These are phyloP conservation scores for Flaveria ramosissima DNA, from an alignment of 129 eudicot species.

Conservation along the genomic window DNA sequence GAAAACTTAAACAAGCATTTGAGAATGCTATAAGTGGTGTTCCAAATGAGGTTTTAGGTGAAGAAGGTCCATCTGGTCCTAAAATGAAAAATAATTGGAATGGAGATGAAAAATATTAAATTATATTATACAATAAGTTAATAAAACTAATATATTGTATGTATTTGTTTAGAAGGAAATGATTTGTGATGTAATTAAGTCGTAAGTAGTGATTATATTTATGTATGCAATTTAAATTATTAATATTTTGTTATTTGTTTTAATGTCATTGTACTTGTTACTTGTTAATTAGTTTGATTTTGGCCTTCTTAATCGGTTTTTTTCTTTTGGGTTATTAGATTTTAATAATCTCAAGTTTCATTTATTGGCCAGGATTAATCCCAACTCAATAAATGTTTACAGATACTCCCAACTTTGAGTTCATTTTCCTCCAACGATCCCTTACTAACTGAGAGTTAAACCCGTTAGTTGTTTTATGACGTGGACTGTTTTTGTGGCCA, in stretches of 20 bases:
- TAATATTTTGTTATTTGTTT: not conserved
- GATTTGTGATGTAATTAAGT: not conserved
- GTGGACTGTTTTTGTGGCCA: too few relatives aligned
- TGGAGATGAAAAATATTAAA: conserved; percentile 59
- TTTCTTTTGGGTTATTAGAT: too few relatives aligned
- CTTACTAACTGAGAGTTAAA: too few relatives aligned
- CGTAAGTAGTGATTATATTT: not conserved
- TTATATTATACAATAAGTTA: conserved; percentile 1
- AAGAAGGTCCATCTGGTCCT: conserved; percentile 46
- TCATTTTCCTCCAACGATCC: too few relatives aligned
- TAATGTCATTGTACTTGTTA: not conserved
- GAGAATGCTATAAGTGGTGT: conserved; percentile 31
- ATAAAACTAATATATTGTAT: not conserved
- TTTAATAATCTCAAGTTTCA: too few relatives aligned
- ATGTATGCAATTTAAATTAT: too few relatives aligned
- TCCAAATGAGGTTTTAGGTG: conserved; percentile 40
- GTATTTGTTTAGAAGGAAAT: not conserved
- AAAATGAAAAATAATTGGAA: conserved; percentile 44
- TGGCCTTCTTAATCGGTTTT: not conserved
- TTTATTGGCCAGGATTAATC: too few relatives aligned
- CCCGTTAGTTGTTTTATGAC: too few relatives aligned
- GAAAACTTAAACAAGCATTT: conserved; percentile 37
- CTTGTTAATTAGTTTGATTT: not conserved
- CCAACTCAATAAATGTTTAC: too few relatives aligned
- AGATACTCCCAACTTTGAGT: too few relatives aligned